Conservation (phyloP, 2,329 filamentous ascomycete genomes). For the Xylaria sp. region DNA sequence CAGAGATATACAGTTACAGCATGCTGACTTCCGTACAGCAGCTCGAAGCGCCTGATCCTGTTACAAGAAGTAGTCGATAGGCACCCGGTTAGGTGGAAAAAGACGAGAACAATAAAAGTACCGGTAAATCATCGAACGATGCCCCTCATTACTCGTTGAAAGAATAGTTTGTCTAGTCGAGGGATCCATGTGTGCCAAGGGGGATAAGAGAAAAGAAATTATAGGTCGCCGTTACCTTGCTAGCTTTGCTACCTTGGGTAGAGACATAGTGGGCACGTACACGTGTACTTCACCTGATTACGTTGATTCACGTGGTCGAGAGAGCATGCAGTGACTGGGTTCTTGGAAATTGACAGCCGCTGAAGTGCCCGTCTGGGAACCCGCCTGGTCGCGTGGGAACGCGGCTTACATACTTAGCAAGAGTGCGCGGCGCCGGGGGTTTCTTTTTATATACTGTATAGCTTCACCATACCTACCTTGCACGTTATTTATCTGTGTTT, state of each 20-base stretch:
- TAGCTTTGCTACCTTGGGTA: background rate
- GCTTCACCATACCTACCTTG: background rate
- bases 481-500: background rate
- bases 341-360: slow-evolving; percentile 27
- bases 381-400: slow-evolving; percentile 13
- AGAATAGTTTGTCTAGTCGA: slow-evolving; percentile 8
- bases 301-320: slow-evolving; percentile 24
- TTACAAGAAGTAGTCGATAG: background rate
- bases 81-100: background rate
- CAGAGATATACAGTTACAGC: too few species aligned
- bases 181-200: slow-evolving; percentile 11
- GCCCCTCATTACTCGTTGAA: background rate
- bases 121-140: slow-evolving; percentile 22
- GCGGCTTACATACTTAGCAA: background rate
- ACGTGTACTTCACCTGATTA: slow-evolving; percentile 6
- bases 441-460: too few species aligned
- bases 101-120: slow-evolving; percentile 1
- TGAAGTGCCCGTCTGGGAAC: slow-evolving; percentile 14
- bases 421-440: background rate
- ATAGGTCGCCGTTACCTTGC: slow-evolving; percentile 10
- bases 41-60: background rate
- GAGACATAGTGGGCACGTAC: background rate
- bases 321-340: slow-evolving; percentile 27
- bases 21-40: background rate
- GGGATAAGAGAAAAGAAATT: slow-evolving; percentile 18